Conservation (phyloP, 768 basidiomycete species). For the Boletales sp. region DNA sequence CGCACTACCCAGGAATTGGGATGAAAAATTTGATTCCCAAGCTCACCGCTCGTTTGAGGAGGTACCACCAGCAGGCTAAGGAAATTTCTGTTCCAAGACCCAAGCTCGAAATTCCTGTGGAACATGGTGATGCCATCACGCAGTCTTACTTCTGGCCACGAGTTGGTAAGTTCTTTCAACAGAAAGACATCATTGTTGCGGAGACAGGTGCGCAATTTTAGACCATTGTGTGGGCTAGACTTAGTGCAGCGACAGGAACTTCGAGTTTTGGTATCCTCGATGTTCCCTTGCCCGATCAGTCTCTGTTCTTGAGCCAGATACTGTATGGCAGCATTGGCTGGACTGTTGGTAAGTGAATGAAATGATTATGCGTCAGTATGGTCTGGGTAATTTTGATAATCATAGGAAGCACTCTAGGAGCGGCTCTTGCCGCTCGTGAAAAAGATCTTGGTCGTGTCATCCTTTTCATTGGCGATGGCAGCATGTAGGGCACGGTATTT, state of each 20-base stretch:
- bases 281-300: conserved; percentile 68
- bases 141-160: conserved; percentile 87
- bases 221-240: not conserved
- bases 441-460: conserved; percentile 61
- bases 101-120: conserved; percentile 43
- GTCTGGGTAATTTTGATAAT: not conserved
- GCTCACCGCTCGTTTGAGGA: conserved; percentile 52
- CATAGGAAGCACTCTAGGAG: conserved; percentile 64
- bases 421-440: conserved; percentile 76
- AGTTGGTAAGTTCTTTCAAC: conserved; percentile 64
- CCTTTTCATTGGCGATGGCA: conserved; percentile 84
- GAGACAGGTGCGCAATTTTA: conserved; percentile 63
- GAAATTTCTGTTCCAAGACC: conserved; percentile 45
- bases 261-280: conserved; percentile 84
- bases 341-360: conserved; percentile 58
- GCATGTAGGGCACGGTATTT: conserved; percentile 46
- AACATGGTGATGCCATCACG: conserved; percentile 52
- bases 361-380: not conserved
- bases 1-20: conserved; percentile 59
- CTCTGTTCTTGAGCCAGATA: conserved; percentile 69
- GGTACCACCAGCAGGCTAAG: conserved; percentile 37
- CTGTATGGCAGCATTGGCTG: conserved; percentile 94
- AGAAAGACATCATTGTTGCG: conserved; percentile 74
- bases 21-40: conserved; percentile 78
- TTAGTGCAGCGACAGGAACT: conserved; percentile 44